Conservation (phyloP, 805 yeast genomes). For the Priceomyces fermenticarens region DNA sequence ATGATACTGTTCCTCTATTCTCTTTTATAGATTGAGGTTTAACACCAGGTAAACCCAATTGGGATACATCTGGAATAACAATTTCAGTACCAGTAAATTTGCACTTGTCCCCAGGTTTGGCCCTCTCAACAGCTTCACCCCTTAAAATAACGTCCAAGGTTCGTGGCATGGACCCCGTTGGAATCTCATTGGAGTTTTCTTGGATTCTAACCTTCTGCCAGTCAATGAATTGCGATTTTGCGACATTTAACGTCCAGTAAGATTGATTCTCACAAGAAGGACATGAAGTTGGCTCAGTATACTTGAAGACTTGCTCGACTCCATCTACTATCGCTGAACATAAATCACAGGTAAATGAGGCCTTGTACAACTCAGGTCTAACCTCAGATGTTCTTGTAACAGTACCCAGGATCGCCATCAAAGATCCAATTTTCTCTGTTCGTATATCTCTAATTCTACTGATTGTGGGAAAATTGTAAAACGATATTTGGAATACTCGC, state of each 20-base stretch:
- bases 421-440: constrained; percentile 82
- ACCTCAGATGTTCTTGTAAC: constrained; percentile 96
- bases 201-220: constrained; percentile 97
- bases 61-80: constrained; percentile 91
- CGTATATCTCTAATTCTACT: constrained; percentile 86
- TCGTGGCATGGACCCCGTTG: constrained; percentile 98
- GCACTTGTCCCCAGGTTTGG: constrained; percentile 96
- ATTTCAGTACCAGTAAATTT: constrained; percentile 92
- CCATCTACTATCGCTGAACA: constrained; percentile 84
- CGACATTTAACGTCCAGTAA: constrained; percentile 77
- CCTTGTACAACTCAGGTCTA: constrained; percentile 87
- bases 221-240: constrained; percentile 85
- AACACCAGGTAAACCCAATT: constrained; percentile 91
- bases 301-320: constrained; percentile 88
- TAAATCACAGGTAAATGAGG: constrained; percentile 82
- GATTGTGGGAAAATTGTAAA: constrained; percentile 78
- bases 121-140: constrained; percentile 92
- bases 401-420: constrained; percentile 86
- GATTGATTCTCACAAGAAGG: constrained; percentile 86
- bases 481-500: constrained; percentile 82
- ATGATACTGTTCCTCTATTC: constrained; percentile 53
- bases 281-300: constrained; percentile 92
- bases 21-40: constrained; percentile 82
- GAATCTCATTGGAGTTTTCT: constrained; percentile 94
- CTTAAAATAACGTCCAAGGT: constrained; percentile 88